Base-by-base conservation (phyloP, 176 grass and related monocot genomes). In the Aegilops speltoides region DNA sequence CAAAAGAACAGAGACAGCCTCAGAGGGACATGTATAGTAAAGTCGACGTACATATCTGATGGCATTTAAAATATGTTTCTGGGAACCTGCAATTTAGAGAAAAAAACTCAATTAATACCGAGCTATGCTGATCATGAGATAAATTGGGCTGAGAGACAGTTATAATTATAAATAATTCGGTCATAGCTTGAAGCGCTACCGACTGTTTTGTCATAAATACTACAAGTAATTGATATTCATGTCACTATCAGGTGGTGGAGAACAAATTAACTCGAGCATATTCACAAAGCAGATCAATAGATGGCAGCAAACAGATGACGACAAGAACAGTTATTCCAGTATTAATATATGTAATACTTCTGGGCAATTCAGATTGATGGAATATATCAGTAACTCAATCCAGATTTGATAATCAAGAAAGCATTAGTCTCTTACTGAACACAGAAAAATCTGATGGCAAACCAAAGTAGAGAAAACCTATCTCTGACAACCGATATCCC, bases 1-100 rank as follows among this genome's bases (percentile, higher is more conserved):
- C 81, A 99, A 71, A 14, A 98, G 52, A 83, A 91, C 85, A 66
- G 90, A 99, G 16, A 85, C 83, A 14, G 90, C 88, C 85, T 96
- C 93, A 64, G 61, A 87, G 20, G 94, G 94, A 91, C 81, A 94
- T 78, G 88, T 46, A 52, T 79, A 85, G 73, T 96, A 99, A 13
- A 99, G 85, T 73, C 82, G 85, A 17, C 61, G 43, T 81, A 91
- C 79, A 36, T 87, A 84, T 80, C 88, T 99, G 37, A 82, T 81
- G 46, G 76, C 82, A 80, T 80, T 89, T 8, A 78, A 90, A 50
- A 94, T 80, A 8, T 86, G 29, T 79, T 93, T 94, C 16, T 82
- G 76, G 29, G 91, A 91, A 86, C 93, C 97, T 99, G 94, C 43
- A 82, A 82, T 63, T 65, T 37, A 70, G 25, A 82, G 66, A 46